phyloP scores from a whole-genome alignment of 2,329 filamentous ascomycete genomes.

The Scedosporium apiospermum region DNA sequence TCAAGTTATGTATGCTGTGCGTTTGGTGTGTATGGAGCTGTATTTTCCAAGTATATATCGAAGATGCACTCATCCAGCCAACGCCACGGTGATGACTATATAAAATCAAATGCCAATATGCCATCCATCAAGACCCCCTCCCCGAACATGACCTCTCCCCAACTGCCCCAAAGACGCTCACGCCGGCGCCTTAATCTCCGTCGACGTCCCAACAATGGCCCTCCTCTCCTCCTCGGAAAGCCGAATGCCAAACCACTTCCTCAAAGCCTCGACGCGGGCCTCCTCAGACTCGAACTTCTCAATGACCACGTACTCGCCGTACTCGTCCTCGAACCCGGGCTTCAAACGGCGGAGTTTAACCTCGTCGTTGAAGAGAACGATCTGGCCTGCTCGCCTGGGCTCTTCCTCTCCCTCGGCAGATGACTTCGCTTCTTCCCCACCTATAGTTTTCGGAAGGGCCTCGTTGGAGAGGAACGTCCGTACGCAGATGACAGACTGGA shows the following conservation, averaged over 20 bases:
- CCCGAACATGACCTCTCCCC: neutral
- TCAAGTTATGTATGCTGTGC: too few species aligned
- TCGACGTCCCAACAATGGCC: constrained; percentile 33
- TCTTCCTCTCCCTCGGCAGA: neutral
- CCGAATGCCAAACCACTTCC: constrained; percentile 38
- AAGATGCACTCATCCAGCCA: too few species aligned
- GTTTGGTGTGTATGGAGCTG: too few species aligned
- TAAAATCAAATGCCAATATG: too few species aligned
- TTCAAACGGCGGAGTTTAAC: constrained; percentile 32
- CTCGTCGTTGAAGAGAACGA: constrained; percentile 32
- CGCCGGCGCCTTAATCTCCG: constrained; percentile 9
- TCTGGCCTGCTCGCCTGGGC: constrained; percentile 21
- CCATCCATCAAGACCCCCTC: too few species aligned
- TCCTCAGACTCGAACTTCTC: constrained; percentile 33
- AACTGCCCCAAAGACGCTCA: neutral
- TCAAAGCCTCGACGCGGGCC: constrained; percentile 37
- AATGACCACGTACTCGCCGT: constrained; percentile 18
- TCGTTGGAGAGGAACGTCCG: constrained; percentile 17
- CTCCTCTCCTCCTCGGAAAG: constrained; percentile 34
- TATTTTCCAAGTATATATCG: too few species aligned
- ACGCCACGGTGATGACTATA: too few species aligned
- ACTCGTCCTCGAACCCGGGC: constrained; percentile 17
- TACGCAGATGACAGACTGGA: constrained; percentile 25
- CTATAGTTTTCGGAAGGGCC: neutral
- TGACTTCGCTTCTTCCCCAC: neutral